Percentiles rank a stretch among this genome's conserved stretches.
phyloP scores from a whole-genome alignment of 1,139 yeast genomes.

The Pichia sp. region DNA sequence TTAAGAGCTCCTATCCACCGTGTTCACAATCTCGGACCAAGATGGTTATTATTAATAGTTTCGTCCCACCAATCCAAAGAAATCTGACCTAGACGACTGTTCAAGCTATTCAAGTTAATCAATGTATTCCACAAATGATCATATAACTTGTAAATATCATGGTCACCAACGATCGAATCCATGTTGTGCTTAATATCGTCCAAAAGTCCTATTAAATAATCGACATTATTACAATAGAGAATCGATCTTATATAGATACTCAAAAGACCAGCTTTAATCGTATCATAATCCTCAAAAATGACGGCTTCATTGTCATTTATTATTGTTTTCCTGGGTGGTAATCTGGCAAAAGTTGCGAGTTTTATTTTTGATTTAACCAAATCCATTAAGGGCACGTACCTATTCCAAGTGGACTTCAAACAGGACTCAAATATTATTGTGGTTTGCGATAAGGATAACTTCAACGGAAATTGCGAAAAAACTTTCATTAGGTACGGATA shows the following conservation, averaged over 20 bases:
- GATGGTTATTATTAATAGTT: constrained; percentile 5
- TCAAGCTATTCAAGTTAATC: constrained; percentile 36
- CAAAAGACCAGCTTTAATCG: constrained; percentile 39
- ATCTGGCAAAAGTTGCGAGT: constrained; percentile 9
- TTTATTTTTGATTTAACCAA: constrained; percentile 4
- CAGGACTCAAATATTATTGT: constrained; percentile 5
- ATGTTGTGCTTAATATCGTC: constrained; percentile 33
- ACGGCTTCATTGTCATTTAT: constrained; percentile 35
- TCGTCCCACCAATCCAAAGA: constrained; percentile 54
- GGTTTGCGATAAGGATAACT: constrained; percentile 46
- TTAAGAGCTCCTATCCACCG: neutral
- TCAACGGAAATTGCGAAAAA: constrained; percentile 46
- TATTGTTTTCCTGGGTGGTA: constrained; percentile 17
- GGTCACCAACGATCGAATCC: constrained; percentile 17
- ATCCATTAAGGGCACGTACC: constrained; percentile 4
- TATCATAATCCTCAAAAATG: constrained; percentile 2
- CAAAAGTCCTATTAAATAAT: constrained; percentile 25
- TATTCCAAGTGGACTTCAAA: neutral
- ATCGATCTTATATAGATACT: constrained; percentile 26
- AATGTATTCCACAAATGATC: constrained; percentile 32
- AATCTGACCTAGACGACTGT: constrained; percentile 50
- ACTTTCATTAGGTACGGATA: constrained; percentile 4
- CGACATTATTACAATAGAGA: constrained; percentile 12
- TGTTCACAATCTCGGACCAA: constrained; percentile 7
- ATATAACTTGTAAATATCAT: constrained; percentile 29